These are phyloP conservation scores for Lipomyces spencermartinsiae DNA, from an alignment of 805 yeast genomes.

Conservation along the genomic window DNA sequence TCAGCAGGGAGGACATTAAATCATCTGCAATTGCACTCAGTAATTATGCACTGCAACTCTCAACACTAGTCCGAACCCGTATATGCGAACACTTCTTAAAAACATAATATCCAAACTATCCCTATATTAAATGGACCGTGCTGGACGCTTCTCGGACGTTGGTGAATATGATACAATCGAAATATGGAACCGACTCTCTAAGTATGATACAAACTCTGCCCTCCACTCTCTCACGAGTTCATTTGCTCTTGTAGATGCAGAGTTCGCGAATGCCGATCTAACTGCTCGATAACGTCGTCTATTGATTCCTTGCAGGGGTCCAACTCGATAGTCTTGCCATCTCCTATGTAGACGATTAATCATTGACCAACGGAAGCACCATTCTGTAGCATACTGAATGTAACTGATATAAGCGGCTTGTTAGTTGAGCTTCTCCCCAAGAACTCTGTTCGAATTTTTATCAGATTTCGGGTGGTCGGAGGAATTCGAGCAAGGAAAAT, in stretches of 20 bases:
- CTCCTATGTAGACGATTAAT: conserved; percentile 51
- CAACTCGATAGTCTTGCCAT: conserved; percentile 70
- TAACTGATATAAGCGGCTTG: conserved; percentile 71
- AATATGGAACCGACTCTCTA: not conserved
- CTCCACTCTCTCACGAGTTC: not conserved
- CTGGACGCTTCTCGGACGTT: not conserved
- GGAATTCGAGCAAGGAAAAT: conserved; percentile 81
- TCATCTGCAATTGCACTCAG: not conserved
- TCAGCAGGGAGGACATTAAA: not conserved
- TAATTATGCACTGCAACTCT: too few species aligned
- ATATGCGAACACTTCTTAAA: too few species aligned
- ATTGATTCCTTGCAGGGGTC: conserved; percentile 67
- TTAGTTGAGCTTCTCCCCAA: conserved; percentile 55
- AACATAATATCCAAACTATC: not conserved
- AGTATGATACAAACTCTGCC: not conserved
- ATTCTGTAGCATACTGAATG: conserved; percentile 54
- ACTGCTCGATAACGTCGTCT: conserved; percentile 65
- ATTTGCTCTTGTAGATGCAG: conserved; percentile 67
- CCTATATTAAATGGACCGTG: not conserved
- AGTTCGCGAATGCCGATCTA: conserved; percentile 84
- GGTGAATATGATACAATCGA: conserved; percentile 4
- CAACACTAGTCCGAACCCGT: too few species aligned
- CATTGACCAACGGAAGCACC: not conserved
- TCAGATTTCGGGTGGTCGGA: conserved; percentile 65
- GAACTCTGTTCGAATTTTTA: conserved; percentile 70